Evolutionary conservation across 768 basidiomycete genomes (phyloP).

Genomic region (Podaxis sp.): DNA sequence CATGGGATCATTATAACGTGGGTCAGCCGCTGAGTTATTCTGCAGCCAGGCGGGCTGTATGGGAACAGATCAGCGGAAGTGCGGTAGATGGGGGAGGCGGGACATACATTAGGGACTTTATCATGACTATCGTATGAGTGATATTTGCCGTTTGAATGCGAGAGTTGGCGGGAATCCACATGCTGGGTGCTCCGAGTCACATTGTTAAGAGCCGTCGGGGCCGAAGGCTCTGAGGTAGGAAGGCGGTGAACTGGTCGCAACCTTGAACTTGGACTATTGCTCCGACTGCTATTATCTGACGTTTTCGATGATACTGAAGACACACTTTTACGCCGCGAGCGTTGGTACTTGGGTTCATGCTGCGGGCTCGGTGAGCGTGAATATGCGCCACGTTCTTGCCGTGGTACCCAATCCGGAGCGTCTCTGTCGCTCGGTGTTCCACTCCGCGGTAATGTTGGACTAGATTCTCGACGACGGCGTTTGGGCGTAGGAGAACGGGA

Average conservation of each 20-base stretch:
- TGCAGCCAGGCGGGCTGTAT: conserved; percentile 17
- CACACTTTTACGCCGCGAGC: conserved; percentile 39
- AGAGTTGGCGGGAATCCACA: conserved; percentile 25
- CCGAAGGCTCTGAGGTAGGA: conserved; percentile 36
- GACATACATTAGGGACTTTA: conserved; percentile 3
- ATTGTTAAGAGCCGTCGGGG: conserved; percentile 20
- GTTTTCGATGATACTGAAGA: conserved; percentile 47
- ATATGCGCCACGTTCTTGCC: conserved; percentile 18
- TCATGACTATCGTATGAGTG: conserved; percentile 9
- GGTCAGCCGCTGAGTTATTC: conserved; percentile 4
- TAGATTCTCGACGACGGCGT: conserved; percentile 48
- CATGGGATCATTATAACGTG: background rate
- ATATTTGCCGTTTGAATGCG: conserved; percentile 31
- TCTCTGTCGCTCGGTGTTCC: conserved; percentile 46
- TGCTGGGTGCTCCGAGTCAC: conserved; percentile 26
- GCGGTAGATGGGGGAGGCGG: background rate
- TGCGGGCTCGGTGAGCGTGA: conserved; percentile 41
- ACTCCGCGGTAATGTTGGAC: conserved; percentile 39
- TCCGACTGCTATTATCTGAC: conserved; percentile 52
- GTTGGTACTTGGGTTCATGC: conserved; percentile 32
- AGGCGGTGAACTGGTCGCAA: conserved; percentile 60
- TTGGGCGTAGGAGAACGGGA: conserved; percentile 56
- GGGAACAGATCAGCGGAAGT: background rate
- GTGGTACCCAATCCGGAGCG: conserved; percentile 28
- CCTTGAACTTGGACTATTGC: conserved; percentile 48